phyloP scores from a whole-genome alignment of 2,329 filamentous ascomycete species.

The Beauveria scarabaeidicola region DNA sequence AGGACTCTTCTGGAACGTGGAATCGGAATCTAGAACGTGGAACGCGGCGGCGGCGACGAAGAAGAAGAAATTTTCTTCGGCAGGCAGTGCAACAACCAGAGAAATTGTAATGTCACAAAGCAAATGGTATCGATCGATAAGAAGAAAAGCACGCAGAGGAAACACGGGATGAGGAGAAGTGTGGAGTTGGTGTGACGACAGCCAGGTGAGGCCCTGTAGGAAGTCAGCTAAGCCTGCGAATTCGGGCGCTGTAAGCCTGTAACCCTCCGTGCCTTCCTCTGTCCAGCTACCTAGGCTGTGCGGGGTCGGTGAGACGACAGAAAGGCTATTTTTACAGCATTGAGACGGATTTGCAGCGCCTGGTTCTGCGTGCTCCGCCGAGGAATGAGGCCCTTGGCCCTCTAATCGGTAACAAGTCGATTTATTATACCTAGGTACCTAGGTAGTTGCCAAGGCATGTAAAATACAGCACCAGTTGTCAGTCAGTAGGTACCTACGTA shows the following conservation, averaged over 20 bases:
- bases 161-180: not conserved
- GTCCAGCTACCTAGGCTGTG: not conserved
- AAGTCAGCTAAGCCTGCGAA: not conserved
- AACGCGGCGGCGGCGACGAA: not conserved
- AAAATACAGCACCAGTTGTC: no score
- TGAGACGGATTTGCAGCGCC: no score
- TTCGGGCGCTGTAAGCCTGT: not conserved
- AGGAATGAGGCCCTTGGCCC: no score
- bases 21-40: not conserved
- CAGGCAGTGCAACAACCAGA: no score
- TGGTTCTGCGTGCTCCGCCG: no score
- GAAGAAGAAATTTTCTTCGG: no score
- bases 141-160: not conserved
- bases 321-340: not conserved
- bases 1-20: not conserved
- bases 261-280: not conserved
- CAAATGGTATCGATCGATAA: no score
- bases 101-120: no score
- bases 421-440: no score
- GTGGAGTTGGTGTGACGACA: not conserved
- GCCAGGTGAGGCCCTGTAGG: not conserved
- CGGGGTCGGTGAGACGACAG: not conserved
- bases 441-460: no score
- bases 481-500: no score
- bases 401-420: no score